Conservation (phyloP, 768 basidiomycete species). For the Ramaria rubella region DNA sequence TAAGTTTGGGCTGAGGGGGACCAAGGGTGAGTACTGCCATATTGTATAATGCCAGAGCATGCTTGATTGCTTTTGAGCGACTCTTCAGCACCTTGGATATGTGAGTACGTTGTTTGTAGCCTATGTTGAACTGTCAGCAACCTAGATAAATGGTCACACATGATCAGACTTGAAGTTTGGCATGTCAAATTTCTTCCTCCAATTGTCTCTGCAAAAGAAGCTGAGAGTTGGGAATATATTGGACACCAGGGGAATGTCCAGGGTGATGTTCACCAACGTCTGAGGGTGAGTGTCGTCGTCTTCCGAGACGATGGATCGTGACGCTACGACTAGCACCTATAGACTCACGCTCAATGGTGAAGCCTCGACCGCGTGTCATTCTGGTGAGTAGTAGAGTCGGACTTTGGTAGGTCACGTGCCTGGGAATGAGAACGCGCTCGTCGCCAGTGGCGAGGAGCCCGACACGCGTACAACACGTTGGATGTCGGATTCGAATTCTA, state of each 20-base stretch:
- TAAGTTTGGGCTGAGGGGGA: constrained; percentile 14
- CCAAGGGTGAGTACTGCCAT: constrained; percentile 15
- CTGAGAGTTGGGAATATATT: background rate
- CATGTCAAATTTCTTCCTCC: background rate
- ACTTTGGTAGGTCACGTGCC: no score
- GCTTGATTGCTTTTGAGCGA: constrained; percentile 26
- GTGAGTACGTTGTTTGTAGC: constrained; percentile 28
- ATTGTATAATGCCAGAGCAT: constrained; percentile 29
- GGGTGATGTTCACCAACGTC: background rate
- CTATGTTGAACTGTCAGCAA: constrained; percentile 18
- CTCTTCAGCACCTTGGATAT: constrained; percentile 29
- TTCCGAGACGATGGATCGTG: background rate
- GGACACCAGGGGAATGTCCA: background rate
- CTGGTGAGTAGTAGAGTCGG: no score
- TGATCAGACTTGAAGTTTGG: constrained; percentile 10
- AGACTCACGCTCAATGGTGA: background rate
- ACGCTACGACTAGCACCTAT: background rate
- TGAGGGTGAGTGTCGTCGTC: background rate
- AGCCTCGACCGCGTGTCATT: background rate
- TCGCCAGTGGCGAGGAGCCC: no score
- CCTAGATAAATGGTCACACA: background rate
- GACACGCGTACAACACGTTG: no score
- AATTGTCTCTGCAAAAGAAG: background rate
- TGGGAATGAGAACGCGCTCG: no score
- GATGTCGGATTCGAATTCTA: no score